Conservation (phyloP, 257 asterid genomes). For the Jacaranda copaia region DNA sequence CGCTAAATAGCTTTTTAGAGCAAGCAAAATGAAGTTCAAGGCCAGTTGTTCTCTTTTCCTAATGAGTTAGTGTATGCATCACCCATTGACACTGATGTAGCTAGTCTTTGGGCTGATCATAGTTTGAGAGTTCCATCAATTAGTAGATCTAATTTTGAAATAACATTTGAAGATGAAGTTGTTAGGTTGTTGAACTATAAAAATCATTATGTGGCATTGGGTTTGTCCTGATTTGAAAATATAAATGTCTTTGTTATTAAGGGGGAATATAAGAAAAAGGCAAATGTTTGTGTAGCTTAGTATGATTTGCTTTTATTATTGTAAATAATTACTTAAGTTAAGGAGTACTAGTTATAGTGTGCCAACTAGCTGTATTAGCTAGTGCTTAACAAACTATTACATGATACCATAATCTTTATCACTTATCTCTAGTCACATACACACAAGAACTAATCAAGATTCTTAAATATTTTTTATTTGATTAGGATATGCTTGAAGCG, state of each 20-base stretch:
- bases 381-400: not conserved
- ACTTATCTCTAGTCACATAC: no score
- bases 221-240: constrained; percentile 74
- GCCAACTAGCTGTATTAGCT: constrained; percentile 11
- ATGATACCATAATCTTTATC: not conserved
- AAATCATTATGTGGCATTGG: constrained; percentile 89
- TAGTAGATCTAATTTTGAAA: constrained; percentile 77
- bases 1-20: constrained; percentile 57
- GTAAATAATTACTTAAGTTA: constrained; percentile 15
- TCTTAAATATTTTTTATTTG: no score
- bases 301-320: constrained; percentile 3
- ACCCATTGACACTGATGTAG: constrained; percentile 46
- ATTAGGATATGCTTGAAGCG: no score
- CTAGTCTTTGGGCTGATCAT: constrained; percentile 55
- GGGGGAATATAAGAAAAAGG: constrained; percentile 93
- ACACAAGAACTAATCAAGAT: no score
- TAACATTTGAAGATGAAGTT: constrained; percentile 87
- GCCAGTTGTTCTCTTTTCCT: constrained; percentile 54
- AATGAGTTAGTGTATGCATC: constrained; percentile 58
- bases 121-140: constrained; percentile 81
- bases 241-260: constrained; percentile 74
- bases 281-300: constrained; percentile 34
- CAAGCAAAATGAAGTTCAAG: constrained; percentile 65
- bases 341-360: constrained; percentile 8
- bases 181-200: constrained; percentile 72